Conservation (phyloP, 1,139 yeast species). For the Candida pseudoviswanathii region DNA sequence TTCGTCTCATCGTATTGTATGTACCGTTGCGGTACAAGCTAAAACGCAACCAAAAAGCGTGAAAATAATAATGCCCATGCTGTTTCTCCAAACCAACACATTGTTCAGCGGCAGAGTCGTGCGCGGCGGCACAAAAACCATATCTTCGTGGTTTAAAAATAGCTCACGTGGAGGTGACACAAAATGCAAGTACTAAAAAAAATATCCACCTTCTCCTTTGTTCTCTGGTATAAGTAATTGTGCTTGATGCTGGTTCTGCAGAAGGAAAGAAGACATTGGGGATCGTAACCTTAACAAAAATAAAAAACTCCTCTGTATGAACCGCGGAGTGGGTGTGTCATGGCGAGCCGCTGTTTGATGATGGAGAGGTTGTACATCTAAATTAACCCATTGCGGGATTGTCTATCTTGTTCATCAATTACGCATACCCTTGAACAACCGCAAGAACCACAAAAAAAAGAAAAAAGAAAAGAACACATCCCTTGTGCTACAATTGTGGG, state of each 20-base stretch:
- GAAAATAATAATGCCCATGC: background rate
- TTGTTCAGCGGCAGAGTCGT: background rate
- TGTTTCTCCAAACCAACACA: background rate
- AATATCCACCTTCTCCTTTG: background rate
- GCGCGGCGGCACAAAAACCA: background rate
- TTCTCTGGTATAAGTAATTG: background rate
- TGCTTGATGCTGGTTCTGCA: slow-evolving; percentile 3
- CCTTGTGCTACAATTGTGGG: background rate
- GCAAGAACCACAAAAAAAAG: background rate
- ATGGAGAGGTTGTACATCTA: slow-evolving; percentile 1
- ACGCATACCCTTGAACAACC: background rate
- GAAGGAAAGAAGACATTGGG: background rate
- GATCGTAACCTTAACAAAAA: background rate
- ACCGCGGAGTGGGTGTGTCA: too few species aligned
- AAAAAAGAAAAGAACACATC: background rate
- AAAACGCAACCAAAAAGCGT: too few species aligned
- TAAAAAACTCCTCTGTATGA: too few species aligned
- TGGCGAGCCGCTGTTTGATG: background rate
- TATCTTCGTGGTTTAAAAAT: background rate
- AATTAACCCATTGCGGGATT: slow-evolving; percentile 1
- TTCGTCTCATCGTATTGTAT: too few species aligned
- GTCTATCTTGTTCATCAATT: slow-evolving; percentile 1
- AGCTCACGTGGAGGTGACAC: background rate
- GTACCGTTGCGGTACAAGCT: too few species aligned
- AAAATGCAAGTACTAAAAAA: background rate